Evolutionary conservation across 1,284 basidiomycete species (phyloP), one percentile per base, ranked within the genome.

Genomic region (Schizophyllum commune): DNA sequence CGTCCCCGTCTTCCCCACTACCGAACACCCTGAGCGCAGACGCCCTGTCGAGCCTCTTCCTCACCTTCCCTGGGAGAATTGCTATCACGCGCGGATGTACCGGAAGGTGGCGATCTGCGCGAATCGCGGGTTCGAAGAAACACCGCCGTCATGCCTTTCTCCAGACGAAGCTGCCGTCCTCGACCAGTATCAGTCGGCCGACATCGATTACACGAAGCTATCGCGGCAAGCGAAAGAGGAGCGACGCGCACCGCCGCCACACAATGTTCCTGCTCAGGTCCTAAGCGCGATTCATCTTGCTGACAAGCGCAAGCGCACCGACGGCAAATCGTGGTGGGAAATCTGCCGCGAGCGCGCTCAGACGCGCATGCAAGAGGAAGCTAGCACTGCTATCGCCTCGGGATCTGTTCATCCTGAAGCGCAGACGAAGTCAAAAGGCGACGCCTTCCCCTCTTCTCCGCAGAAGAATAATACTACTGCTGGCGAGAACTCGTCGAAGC

Each of bases 51-150:
- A 57, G 32, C 60, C 60, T 32, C 22, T 52, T 15, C 34, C 53
- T n/a, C 60, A 60, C 27, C 58, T 64, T 9, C 63, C 63, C 11
- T 61, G 60, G 63, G 34, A 58, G 15, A 58, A 64, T 22, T 64
- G 63, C 53, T 64, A 64, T 27, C 55, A 61, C 8, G 59, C 62
- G 3, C 55, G 54, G 8, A 32, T 51, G 27, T 52, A 58, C 54
- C 21, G 32, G 15, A 17, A 52, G 19, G 57, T 54, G 15, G 60
- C 53, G 13, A 47, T 13, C 13, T 47, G 39, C 39, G 17, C 9
- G 8, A 47, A 11, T 3, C 17, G 9, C 13, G 39, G 9, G 9
- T 47, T 8, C 3, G 39, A 11, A 3, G 17, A 13, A 13, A 8
- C 3, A 4, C 39, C 39, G 17, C 39, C 3, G 2, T 47, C 39